Percentiles rank a stretch among this genome's conserved stretches.
These are phyloP conservation scores for Nigrograna mackinnonii DNA, from an alignment of 2,329 filamentous ascomycete genomes.

Conservation along the genomic window DNA sequence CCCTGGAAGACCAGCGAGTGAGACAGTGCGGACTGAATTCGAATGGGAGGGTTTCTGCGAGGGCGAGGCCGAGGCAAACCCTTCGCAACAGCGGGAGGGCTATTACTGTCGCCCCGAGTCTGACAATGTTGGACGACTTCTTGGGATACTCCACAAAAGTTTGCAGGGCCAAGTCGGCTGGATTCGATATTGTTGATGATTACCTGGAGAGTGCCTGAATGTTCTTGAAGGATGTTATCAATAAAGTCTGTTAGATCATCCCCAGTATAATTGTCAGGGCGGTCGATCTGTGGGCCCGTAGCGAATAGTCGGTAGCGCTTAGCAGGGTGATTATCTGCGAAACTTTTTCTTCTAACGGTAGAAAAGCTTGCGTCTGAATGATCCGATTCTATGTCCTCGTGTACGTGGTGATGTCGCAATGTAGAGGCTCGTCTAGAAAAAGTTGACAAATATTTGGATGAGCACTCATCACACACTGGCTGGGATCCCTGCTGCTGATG, in stretches of 20 bases:
- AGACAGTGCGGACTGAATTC: not conserved
- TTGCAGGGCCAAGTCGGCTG: constrained; percentile 19
- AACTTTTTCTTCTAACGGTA: too few species aligned
- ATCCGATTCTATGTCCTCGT: too few species aligned
- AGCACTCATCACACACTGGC: too few species aligned
- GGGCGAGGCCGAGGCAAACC: constrained; percentile 1
- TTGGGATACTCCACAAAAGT: constrained; percentile 19
- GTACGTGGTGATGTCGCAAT: too few species aligned
- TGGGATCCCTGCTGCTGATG: too few species aligned
- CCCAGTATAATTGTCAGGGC: too few species aligned
- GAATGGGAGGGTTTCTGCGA: constrained; percentile 2
- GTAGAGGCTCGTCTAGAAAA: too few species aligned
- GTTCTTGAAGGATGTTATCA: constrained; percentile 46
- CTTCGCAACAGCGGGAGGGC: not conserved
- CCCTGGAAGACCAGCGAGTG: constrained; percentile 4
- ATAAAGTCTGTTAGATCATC: constrained; percentile 39
- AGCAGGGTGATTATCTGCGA: too few species aligned
- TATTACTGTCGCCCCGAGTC: constrained; percentile 2
- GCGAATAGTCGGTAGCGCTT: too few species aligned
- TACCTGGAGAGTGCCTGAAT: constrained; percentile 39
- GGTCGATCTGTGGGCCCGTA: too few species aligned
- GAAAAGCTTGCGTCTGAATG: too few species aligned
- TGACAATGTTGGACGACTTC: constrained; percentile 20
- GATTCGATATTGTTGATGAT: constrained; percentile 43
- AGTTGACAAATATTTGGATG: too few species aligned